Conservation (phyloP, 768 basidiomycete genomes). For the Goffeauzyma gilvescens region DNA sequence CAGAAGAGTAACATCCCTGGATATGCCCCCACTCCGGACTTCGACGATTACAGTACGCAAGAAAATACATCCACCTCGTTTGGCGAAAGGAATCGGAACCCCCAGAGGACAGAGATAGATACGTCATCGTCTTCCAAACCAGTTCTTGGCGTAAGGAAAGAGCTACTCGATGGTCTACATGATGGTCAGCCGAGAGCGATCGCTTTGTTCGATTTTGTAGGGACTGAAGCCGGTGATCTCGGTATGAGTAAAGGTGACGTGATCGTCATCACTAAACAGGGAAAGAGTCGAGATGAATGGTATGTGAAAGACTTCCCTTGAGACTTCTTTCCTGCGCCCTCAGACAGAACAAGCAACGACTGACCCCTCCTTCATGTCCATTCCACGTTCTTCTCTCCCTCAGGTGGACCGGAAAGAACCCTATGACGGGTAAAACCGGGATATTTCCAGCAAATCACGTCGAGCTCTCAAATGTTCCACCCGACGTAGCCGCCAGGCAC, state of each 20-base stretch:
- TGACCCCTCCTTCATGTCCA: neutral
- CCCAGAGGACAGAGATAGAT: too few species aligned
- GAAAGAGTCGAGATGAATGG: conserved; percentile 32
- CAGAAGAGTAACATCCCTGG: too few species aligned
- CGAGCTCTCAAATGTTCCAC: too few species aligned
- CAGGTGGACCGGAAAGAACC: conserved; percentile 11
- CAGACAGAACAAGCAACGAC: neutral
- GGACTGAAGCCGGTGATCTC: conserved; percentile 62
- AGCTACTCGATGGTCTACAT: conserved; percentile 21
- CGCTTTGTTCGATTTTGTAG: conserved; percentile 54
- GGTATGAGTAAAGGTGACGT: conserved; percentile 42
- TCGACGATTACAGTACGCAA: too few species aligned
- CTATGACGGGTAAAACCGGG: conserved; percentile 4
- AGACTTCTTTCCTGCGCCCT: neutral
- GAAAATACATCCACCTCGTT: too few species aligned
- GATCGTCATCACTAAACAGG: conserved; percentile 54
- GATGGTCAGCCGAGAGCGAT: conserved; percentile 40
- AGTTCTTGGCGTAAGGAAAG: conserved; percentile 2
- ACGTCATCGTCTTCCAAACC: neutral
- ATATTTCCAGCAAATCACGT: conserved; percentile 12
- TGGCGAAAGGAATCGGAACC: too few species aligned
- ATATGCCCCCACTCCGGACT: too few species aligned
- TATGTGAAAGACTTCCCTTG: conserved; percentile 12
- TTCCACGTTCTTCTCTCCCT: neutral
- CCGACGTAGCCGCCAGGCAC: too few species aligned